Conservation (phyloP, 2,329 filamentous ascomycete genomes). For the Helminthosporium solani region DNA sequence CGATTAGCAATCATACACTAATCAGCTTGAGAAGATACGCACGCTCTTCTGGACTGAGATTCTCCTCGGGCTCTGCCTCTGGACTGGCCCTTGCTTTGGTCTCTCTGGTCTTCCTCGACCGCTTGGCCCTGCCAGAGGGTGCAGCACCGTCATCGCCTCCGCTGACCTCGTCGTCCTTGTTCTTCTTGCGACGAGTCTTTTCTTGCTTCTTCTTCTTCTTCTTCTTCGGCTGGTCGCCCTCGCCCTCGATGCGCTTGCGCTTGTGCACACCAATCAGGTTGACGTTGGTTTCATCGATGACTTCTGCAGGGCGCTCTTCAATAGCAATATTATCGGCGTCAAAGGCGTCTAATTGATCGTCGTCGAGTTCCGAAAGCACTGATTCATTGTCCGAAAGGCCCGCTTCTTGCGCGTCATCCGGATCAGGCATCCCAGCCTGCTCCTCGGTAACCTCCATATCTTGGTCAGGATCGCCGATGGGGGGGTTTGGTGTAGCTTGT, state of each 20-base stretch:
- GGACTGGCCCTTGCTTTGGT: slow-evolving; percentile 39
- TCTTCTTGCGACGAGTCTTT: slow-evolving; percentile 54
- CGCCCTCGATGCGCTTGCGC: slow-evolving; percentile 63
- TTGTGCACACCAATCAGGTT: slow-evolving; percentile 63
- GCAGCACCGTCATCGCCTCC: slow-evolving; percentile 50
- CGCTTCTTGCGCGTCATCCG: slow-evolving; percentile 41
- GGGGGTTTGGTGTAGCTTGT: slow-evolving; percentile 47
- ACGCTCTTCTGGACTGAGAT: slow-evolving; percentile 81
- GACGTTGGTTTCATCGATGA: slow-evolving; percentile 63
- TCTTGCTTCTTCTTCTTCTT: slow-evolving; percentile 69
- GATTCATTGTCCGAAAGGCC: slow-evolving; percentile 61
- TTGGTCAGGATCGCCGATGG: slow-evolving; percentile 44
- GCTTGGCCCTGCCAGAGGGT: slow-evolving; percentile 56
- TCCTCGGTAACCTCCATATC: slow-evolving; percentile 49
- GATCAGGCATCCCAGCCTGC: slow-evolving; percentile 38
- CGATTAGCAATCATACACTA: slow-evolving; percentile 13
- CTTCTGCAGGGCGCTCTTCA: slow-evolving; percentile 58
- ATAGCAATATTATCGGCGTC: slow-evolving; percentile 62
- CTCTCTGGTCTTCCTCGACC: slow-evolving; percentile 41
- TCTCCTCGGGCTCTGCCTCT: slow-evolving; percentile 71
- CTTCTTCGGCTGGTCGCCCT: slow-evolving; percentile 61
- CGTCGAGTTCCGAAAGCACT: slow-evolving; percentile 63
- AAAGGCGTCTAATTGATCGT: slow-evolving; percentile 66
- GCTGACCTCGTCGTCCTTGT: slow-evolving; percentile 48
- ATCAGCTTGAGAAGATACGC: slow-evolving; percentile 38